Evolutionary conservation across 495 filamentous ascomycete genomes (phyloP).

Genomic region (Aspergillus sclerotioniger): DNA sequence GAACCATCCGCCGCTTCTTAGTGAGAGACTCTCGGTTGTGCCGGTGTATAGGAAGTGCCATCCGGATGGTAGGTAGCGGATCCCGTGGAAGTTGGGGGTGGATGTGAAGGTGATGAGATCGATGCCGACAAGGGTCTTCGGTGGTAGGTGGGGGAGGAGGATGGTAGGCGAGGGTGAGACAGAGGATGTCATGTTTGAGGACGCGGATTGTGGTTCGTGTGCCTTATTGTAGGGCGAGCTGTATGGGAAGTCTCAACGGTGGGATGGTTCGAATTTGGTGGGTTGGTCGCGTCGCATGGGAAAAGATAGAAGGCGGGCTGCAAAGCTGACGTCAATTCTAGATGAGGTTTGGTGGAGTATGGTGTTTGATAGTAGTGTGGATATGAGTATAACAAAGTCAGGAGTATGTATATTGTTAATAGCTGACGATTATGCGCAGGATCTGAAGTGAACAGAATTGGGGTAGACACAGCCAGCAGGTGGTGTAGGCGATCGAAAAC

Average conservation of each 20-base stretch:
- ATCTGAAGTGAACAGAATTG: background rate
- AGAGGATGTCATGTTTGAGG: conserved; percentile 19
- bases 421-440: background rate
- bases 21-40: conserved; percentile 52
- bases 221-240: background rate
- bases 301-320: background rate
- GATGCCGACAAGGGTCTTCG: conserved; percentile 51
- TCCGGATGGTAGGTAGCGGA: conserved; percentile 55
- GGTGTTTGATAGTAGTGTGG: background rate
- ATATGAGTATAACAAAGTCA: background rate
- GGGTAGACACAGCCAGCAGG: background rate
- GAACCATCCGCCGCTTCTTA: conserved; percentile 64
- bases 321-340: background rate
- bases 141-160: conserved; percentile 47
- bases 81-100: conserved; percentile 55
- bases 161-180: conserved; percentile 42
- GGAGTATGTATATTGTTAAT: background rate
- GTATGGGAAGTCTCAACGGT: background rate
- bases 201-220: conserved; percentile 24
- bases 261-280: background rate
- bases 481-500: background rate
- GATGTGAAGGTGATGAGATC: conserved; percentile 56
- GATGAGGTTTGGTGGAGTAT: background rate
- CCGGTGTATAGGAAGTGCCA: conserved; percentile 64
- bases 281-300: background rate